These are phyloP conservation scores for Ascoidea tarda DNA, from an alignment of 805 yeast species.

Conservation along the genomic window DNA sequence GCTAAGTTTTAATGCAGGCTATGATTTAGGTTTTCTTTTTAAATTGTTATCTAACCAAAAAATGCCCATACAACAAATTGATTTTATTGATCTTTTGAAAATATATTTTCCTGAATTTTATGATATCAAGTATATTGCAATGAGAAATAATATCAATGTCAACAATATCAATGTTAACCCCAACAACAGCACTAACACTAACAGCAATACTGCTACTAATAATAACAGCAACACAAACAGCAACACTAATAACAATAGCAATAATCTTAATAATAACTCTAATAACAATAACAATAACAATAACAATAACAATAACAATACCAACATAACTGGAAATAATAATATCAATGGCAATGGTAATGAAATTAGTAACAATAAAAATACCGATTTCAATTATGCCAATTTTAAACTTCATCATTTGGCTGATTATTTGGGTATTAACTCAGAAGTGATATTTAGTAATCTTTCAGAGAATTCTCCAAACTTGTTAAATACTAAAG, in stretches of 20 bases:
- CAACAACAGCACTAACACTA: slow-evolving; percentile 6
- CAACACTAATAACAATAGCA: too few relatives aligned
- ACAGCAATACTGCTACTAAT: neutral
- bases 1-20: slow-evolving; percentile 90
- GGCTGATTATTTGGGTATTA: slow-evolving; percentile 27
- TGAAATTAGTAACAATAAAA: neutral
- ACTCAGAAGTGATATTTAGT: slow-evolving; percentile 3
- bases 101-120: slow-evolving; percentile 70
- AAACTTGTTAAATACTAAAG: neutral
- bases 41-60: slow-evolving; percentile 59
- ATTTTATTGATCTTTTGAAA: slow-evolving; percentile 56
- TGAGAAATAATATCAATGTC: slow-evolving; percentile 16
- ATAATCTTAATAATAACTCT: too few relatives aligned
- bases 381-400: slow-evolving; percentile 17
- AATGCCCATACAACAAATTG: slow-evolving; percentile 73
- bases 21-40: slow-evolving; percentile 83
- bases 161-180: slow-evolving; percentile 15
- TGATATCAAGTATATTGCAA: slow-evolving; percentile 54
- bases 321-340: neutral
- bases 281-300: neutral
- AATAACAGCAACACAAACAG: neutral
- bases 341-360: neutral
- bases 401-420: slow-evolving; percentile 21
- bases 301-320: slow-evolving; percentile 1
- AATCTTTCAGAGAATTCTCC: neutral